Percentiles rank a stretch among this genome's conserved stretches.
Conservation (phyloP, 2,329 filamentous ascomycete genomes). For the Fusarium subglutinans region DNA sequence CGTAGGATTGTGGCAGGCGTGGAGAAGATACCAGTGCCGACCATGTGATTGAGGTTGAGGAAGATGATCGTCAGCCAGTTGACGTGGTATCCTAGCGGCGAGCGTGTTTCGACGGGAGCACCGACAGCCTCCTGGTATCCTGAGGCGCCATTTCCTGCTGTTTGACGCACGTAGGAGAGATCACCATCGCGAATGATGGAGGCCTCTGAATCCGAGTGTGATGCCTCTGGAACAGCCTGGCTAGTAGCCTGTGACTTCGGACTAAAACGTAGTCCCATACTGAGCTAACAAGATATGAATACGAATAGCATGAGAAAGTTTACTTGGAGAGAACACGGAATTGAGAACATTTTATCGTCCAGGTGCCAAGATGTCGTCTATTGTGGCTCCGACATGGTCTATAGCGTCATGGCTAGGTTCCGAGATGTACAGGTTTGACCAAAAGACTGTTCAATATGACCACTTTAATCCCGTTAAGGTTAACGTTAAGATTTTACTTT, state of each 20-base stretch:
- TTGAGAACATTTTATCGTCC: not conserved
- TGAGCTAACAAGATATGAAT: not conserved
- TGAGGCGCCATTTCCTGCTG: constrained; percentile 59
- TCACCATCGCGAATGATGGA: constrained; percentile 29
- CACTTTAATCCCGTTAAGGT: not conserved
- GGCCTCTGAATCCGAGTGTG: constrained; percentile 2
- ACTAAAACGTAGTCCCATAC: not conserved
- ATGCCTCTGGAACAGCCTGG: not conserved
- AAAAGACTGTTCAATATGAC: too few relatives aligned
- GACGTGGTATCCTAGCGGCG: constrained; percentile 69
- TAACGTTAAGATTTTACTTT: not conserved
- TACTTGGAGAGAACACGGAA: too few relatives aligned
- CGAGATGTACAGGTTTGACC: rapidly evolving
- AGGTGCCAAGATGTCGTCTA: not conserved
- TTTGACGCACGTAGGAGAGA: constrained; percentile 26
- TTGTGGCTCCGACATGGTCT: not conserved
- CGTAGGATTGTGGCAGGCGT: constrained; percentile 64
- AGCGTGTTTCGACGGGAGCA: constrained; percentile 67
- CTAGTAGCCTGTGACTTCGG: not conserved
- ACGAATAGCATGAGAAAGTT: rapidly evolving
- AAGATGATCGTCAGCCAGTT: constrained; percentile 65
- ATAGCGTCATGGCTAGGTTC: not conserved
- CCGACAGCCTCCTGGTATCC: constrained; percentile 70
- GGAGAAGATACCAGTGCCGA: constrained; percentile 70
- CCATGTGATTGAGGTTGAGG: constrained; percentile 69